Evolutionary conservation across 2,329 filamentous ascomycete species (phyloP).

Genomic region (Chrysoporthe cubensis): DNA sequence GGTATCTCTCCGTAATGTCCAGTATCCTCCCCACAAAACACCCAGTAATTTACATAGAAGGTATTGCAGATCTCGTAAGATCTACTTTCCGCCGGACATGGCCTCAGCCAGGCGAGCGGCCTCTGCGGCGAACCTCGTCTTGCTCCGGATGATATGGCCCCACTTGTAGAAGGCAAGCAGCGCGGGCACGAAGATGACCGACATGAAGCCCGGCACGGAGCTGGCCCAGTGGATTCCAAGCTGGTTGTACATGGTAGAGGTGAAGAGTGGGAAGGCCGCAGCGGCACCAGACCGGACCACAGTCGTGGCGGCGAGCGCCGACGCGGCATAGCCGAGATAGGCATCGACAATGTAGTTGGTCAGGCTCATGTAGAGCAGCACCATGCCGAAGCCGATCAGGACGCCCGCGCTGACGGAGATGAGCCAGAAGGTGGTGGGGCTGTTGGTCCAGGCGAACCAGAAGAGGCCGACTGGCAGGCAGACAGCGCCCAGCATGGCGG

Average conservation of each 20-base stretch:
- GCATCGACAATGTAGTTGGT: slow-evolving; percentile 78
- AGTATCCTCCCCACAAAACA: not conserved
- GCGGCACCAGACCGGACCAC: slow-evolving; percentile 74
- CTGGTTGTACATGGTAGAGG: slow-evolving; percentile 69
- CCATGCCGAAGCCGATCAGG: slow-evolving; percentile 75
- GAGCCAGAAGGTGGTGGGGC: slow-evolving; percentile 35
- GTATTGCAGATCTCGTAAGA: not conserved
- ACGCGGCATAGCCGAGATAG: slow-evolving; percentile 82
- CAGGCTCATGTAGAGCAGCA: slow-evolving; percentile 78
- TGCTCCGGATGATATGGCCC: slow-evolving; percentile 56
- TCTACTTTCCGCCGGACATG: slow-evolving; percentile 27
- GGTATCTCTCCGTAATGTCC: not conserved
- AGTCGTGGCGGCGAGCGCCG: slow-evolving; percentile 78
- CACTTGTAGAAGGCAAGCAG: slow-evolving; percentile 77
- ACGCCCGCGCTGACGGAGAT: slow-evolving; percentile 38
- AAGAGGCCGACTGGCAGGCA: slow-evolving; percentile 58
- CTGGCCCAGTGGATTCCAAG: slow-evolving; percentile 80
- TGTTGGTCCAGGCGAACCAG: slow-evolving; percentile 62
- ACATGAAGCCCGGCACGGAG: slow-evolving; percentile 73
- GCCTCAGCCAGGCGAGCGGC: slow-evolving; percentile 25
- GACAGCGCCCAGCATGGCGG: slow-evolving; percentile 58
- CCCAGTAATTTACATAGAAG: slow-evolving; percentile 1
- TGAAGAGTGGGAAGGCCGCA: slow-evolving; percentile 78
- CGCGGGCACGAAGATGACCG: slow-evolving; percentile 76
- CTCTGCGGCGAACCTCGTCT: slow-evolving; percentile 45